Percentiles rank a stretch among this genome's conserved stretches.
These are phyloP conservation scores for Floccularia luteovirens DNA, from an alignment of 768 basidiomycete genomes.

Conservation along the genomic window DNA sequence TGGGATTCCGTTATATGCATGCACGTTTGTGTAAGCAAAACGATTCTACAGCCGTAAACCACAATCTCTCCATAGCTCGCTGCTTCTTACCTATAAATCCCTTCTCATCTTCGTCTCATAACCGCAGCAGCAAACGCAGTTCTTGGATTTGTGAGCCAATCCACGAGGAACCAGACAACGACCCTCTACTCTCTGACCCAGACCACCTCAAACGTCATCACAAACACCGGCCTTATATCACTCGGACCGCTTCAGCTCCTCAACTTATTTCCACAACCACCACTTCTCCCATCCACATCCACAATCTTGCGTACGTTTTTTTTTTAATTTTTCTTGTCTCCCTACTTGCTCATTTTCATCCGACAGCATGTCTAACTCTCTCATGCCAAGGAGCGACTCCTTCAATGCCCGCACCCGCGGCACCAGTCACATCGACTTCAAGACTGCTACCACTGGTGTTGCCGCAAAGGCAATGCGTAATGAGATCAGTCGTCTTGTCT, in stretches of 20 bases:
- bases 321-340: constrained; percentile 8
- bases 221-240: constrained; percentile 35
- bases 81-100: constrained; percentile 4
- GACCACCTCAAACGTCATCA: constrained; percentile 59
- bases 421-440: constrained; percentile 87
- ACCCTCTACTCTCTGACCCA: constrained; percentile 18
- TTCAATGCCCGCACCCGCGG: constrained; percentile 70
- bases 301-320: constrained; percentile 31
- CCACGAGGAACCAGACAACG: constrained; percentile 37
- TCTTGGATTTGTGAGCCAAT: constrained; percentile 39
- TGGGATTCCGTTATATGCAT: constrained; percentile 21
- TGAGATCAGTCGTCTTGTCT: constrained; percentile 91
- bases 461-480: constrained; percentile 97
- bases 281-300: constrained; percentile 50
- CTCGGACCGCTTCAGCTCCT: constrained; percentile 44
- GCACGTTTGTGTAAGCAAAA: constrained; percentile 32
- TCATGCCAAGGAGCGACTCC: constrained; percentile 59
- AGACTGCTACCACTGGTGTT: constrained; percentile 93
- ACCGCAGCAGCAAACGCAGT: constrained; percentile 14
- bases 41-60: neutral
- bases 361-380: constrained; percentile 42
- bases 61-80: constrained; percentile 1
- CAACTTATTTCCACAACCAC: constrained; percentile 61
- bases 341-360: constrained; percentile 9
- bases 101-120: constrained; percentile 9